phyloP scores from a whole-genome alignment of 2,329 filamentous ascomycete genomes.

The Fusarium mangiferae region DNA sequence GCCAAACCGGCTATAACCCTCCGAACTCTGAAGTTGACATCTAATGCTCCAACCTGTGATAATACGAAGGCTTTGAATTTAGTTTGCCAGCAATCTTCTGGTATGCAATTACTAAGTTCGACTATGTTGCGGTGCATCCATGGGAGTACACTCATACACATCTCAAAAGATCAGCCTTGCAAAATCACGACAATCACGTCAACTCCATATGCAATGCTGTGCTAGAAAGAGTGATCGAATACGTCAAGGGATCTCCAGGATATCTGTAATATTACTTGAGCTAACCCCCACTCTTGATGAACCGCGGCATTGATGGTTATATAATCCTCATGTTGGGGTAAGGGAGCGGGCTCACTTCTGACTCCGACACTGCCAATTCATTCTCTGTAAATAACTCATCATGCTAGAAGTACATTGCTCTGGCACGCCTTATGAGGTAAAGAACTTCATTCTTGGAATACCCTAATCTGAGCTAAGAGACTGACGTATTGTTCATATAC shows the following conservation, averaged over 20 bases:
- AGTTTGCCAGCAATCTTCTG: not conserved
- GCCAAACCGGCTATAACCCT: not conserved
- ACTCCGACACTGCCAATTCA: not conserved
- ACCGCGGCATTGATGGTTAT: not conserved
- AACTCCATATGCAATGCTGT: not conserved
- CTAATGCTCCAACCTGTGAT: not conserved
- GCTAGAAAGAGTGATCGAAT: not conserved
- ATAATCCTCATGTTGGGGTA: slow-evolving; percentile 12
- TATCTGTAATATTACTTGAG: not conserved
- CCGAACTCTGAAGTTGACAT: not conserved
- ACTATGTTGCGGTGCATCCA: not conserved
- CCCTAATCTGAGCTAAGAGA: too few relatives aligned
- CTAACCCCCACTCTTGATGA: slow-evolving; percentile 6
- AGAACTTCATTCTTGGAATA: too few relatives aligned
- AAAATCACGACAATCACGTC: not conserved
- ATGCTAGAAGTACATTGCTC: slow-evolving; percentile 29
- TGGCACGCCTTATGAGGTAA: slow-evolving; percentile 21
- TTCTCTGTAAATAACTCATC: not conserved
- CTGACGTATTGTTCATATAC: not conserved
- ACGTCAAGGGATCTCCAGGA: not conserved
- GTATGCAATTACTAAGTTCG: not conserved
- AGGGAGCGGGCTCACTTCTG: not conserved
- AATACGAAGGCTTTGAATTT: not conserved
- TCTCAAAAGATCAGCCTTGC: too few relatives aligned
- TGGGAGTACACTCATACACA: not conserved